Percentiles rank a stretch among this genome's conserved stretches.
These are phyloP conservation scores for Erysiphe pulchra DNA, from an alignment of 2,329 filamentous ascomycete species.

Conservation along the genomic window DNA sequence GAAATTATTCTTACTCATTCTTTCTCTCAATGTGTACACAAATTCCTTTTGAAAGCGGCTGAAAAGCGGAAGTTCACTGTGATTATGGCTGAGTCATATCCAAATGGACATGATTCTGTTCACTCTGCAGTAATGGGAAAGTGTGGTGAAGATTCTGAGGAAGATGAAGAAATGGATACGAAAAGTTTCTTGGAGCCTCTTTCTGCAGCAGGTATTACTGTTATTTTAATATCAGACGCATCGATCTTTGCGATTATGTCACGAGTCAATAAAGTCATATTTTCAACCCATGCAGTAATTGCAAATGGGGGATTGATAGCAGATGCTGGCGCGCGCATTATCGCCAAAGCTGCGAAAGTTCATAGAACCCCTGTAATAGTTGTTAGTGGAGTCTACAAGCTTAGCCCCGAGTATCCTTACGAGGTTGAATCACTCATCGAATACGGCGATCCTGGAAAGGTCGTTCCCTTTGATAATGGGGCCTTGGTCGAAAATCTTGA, in stretches of 20 bases:
- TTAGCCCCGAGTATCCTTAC: conserved; percentile 73
- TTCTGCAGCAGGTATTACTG: conserved; percentile 48
- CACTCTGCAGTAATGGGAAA: conserved; percentile 35
- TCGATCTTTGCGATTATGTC: conserved; percentile 88
- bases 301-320: conserved; percentile 72
- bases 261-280: conserved; percentile 79
- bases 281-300: conserved; percentile 67
- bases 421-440: conserved; percentile 64
- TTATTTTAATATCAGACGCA: conserved; percentile 63
- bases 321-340: conserved; percentile 56
- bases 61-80: conserved; percentile 81
- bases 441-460: conserved; percentile 55
- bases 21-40: conserved; percentile 65
- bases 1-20: conserved; percentile 81
- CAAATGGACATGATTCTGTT: conserved; percentile 39
- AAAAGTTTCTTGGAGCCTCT: conserved; percentile 50
- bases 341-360: conserved; percentile 63
- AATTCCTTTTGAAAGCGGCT: conserved; percentile 69
- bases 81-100: conserved; percentile 50
- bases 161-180: conserved; percentile 16
- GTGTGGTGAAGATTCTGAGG: conserved; percentile 17
- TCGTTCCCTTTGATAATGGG: conserved; percentile 56
- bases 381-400: conserved; percentile 75
- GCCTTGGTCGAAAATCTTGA: conserved; percentile 53
- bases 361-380: conserved; percentile 70